phyloP scores from a whole-genome alignment of 345 rosid genomes.

The Corchorus olitorius region DNA sequence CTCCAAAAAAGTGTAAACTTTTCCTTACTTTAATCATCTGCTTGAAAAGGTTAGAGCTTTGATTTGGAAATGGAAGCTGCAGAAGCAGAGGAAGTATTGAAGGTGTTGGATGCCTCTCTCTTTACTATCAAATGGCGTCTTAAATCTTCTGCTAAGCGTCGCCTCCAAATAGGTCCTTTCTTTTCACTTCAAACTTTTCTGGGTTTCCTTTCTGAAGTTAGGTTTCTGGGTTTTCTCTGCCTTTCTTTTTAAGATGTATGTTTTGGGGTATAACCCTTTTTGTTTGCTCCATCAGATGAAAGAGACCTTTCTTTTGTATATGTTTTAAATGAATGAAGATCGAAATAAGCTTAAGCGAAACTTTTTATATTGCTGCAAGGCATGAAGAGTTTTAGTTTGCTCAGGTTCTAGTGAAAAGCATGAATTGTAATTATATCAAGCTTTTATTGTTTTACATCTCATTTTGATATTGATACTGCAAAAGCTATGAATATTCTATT shows the following conservation, averaged over 20 bases:
- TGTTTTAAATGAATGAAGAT: background rate
- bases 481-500: background rate
- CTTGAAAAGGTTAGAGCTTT: constrained; percentile 3
- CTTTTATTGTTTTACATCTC: background rate
- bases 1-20: too few relatives aligned
- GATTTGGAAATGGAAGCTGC: constrained; percentile 46
- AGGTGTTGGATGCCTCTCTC: constrained; percentile 53
- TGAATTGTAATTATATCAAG: constrained; percentile 1
- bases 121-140: constrained; percentile 73
- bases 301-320: background rate
- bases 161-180: constrained; percentile 63
- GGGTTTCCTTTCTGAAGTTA: too few relatives aligned
- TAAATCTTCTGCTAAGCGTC: constrained; percentile 57
- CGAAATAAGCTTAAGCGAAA: background rate
- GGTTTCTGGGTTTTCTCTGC: constrained; percentile 12
- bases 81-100: constrained; percentile 47
- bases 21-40: too few relatives aligned
- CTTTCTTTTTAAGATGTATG: background rate
- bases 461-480: background rate
- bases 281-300: constrained; percentile 16
- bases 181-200: background rate
- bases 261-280: background rate
- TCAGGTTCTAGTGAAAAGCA: background rate
- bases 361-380: background rate
- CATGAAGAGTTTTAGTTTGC: background rate